A percentile compares a stretch with the other conserved stretches of the same genome.
These are phyloP conservation scores for Aspergillus udagawae DNA, from an alignment of 2,329 filamentous ascomycete genomes.

Conservation along the genomic window DNA sequence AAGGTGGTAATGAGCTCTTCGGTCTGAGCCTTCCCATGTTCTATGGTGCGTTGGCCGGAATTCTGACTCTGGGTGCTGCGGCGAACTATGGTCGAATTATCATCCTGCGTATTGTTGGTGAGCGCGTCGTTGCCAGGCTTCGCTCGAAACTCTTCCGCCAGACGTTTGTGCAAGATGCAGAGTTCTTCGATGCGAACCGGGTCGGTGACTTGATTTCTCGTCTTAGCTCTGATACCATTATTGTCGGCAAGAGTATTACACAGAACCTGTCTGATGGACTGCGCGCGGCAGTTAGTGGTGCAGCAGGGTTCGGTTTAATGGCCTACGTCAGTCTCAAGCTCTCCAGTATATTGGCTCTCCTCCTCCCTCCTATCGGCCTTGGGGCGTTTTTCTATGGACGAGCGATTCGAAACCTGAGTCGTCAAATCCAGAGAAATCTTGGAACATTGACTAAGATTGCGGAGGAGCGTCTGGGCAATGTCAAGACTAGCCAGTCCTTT, in stretches of 20 bases:
- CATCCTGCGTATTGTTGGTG: constrained; percentile 87
- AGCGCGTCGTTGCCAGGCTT: constrained; percentile 86
- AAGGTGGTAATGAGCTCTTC: constrained; percentile 66
- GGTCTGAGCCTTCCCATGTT: constrained; percentile 83
- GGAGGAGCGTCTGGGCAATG: constrained; percentile 94
- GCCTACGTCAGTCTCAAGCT: constrained; percentile 90
- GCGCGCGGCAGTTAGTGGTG: constrained; percentile 81
- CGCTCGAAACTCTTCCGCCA: constrained; percentile 84
- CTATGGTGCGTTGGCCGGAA: constrained; percentile 71
- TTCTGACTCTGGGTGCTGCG: constrained; percentile 77
- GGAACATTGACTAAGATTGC: constrained; percentile 94
- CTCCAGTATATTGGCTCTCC: constrained; percentile 77
- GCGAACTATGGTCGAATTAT: constrained; percentile 95
- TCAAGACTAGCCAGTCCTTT: constrained; percentile 94
- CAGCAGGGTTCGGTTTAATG: constrained; percentile 88
- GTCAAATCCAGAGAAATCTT: constrained; percentile 89
- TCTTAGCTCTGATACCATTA: constrained; percentile 91
- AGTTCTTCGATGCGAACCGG: constrained; percentile 97
- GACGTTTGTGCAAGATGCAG: constrained; percentile 95
- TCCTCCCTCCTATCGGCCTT: constrained; percentile 87
- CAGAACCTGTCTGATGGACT: constrained; percentile 97
- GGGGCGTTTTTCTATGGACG: constrained; percentile 90
- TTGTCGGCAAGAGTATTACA: constrained; percentile 97
- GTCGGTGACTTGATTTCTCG: constrained; percentile 95
- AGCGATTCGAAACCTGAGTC: constrained; percentile 80